Conservation (phyloP, 2,329 filamentous ascomycete genomes). For the Diplodia scrobiculata region DNA sequence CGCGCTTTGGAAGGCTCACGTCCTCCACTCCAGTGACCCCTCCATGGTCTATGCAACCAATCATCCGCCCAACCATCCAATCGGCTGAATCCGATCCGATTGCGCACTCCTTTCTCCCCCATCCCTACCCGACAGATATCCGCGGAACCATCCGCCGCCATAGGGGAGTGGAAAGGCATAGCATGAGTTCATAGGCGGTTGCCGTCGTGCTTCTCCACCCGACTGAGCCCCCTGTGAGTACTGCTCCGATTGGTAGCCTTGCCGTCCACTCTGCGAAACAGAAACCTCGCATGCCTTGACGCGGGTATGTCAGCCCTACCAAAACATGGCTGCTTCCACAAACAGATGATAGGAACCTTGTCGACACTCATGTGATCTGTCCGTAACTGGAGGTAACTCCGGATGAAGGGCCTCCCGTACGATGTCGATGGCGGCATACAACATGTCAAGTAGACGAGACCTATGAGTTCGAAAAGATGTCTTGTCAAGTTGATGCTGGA, state of each 20-base stretch:
- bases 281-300: background rate
- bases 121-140: background rate
- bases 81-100: background rate
- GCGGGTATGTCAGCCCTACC: background rate
- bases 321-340: background rate
- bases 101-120: background rate
- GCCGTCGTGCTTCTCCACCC: background rate
- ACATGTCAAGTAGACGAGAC: too few species aligned
- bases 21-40: background rate
- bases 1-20: slow-evolving; percentile 8
- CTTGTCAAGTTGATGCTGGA: too few species aligned
- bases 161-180: background rate
- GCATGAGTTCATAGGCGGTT: background rate
- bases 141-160: background rate
- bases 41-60: background rate
- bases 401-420: background rate
- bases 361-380: background rate
- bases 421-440: background rate
- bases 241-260: background rate
- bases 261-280: background rate
- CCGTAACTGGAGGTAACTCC: background rate
- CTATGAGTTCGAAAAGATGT: too few species aligned
- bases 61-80: background rate
- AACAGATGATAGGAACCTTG: background rate
- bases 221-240: background rate